Percentiles rank a stretch among this genome's conserved stretches.
Conservation (phyloP, 257 asterid genomes). For the Ophiorrhiza pumila region DNA sequence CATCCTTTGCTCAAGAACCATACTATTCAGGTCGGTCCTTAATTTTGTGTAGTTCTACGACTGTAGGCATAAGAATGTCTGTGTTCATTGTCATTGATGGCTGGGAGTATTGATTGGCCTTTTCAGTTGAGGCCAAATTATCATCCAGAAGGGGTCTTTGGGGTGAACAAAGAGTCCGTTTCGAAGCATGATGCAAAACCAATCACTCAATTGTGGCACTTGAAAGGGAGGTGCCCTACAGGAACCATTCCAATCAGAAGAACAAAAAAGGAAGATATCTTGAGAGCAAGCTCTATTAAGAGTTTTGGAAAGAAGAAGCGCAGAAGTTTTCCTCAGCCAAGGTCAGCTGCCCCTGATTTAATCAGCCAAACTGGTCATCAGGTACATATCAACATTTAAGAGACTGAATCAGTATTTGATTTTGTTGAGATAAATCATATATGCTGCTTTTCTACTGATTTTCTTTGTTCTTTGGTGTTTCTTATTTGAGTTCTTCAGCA, state of each 20-base stretch:
- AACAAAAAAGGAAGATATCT: constrained; percentile 54
- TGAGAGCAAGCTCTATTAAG: constrained; percentile 57
- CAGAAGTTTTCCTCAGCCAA: constrained; percentile 45
- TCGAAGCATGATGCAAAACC: constrained; percentile 25
- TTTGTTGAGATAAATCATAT: neutral
- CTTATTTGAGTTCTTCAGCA: constrained; percentile 66
- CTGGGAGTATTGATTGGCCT: constrained; percentile 12
- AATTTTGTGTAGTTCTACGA: neutral
- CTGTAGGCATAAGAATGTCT: neutral
- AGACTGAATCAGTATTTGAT: neutral
- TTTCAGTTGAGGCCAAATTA: constrained; percentile 71
- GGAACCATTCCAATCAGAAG: constrained; percentile 85
- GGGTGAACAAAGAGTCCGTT: constrained; percentile 30
- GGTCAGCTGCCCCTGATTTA: constrained; percentile 49
- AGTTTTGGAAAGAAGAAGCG: constrained; percentile 63
- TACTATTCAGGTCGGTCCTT: constrained; percentile 54
- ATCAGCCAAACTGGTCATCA: constrained; percentile 72
- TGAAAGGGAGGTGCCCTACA: constrained; percentile 67
- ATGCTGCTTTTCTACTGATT: constrained; percentile 8
- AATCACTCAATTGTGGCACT: constrained; percentile 63
- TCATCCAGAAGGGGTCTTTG: constrained; percentile 61
- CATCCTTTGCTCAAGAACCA: constrained; percentile 69
- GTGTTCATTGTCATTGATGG: neutral
- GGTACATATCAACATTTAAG: constrained; percentile 32
- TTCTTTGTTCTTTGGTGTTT: constrained; percentile 20